A percentile compares a stretch with the other conserved stretches of the same genome.
phyloP scores from a whole-genome alignment of 345 rosid species.

The Chamaenerion angustifolium region DNA sequence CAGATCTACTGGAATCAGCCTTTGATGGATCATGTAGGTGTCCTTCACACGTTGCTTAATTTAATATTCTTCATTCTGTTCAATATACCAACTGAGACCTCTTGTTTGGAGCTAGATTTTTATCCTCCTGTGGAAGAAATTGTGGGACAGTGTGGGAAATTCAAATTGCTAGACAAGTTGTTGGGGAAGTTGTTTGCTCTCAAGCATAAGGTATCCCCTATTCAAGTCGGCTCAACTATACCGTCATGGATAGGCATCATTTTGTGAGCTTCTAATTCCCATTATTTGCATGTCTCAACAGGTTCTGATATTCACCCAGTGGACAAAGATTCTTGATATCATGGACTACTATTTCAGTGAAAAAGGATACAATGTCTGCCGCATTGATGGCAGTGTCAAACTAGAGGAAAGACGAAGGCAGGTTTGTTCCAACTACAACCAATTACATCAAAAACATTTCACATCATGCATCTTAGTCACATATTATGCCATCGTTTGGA shows the following conservation, averaged over 20 bases:
- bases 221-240: slow-evolving; percentile 6
- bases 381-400: slow-evolving; percentile 78
- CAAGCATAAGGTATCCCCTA: slow-evolving; percentile 56
- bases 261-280: neutral
- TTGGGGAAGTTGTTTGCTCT: slow-evolving; percentile 45
- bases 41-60: slow-evolving; percentile 1
- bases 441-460: neutral
- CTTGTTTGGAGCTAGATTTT: slow-evolving; percentile 24
- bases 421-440: slow-evolving; percentile 24
- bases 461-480: neutral
- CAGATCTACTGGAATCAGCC: slow-evolving; percentile 69
- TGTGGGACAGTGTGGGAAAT: slow-evolving; percentile 86
- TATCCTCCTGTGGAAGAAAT: slow-evolving; percentile 81
- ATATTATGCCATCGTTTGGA: neutral
- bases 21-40: slow-evolving; percentile 57
- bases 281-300: slow-evolving; percentile 16
- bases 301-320: slow-evolving; percentile 82
- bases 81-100: slow-evolving; percentile 3
- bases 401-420: slow-evolving; percentile 74
- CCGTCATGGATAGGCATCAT: slow-evolving; percentile 9
- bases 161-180: slow-evolving; percentile 63
- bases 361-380: slow-evolving; percentile 74
- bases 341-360: slow-evolving; percentile 94
- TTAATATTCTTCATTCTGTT: slow-evolving; percentile 1
- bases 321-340: slow-evolving; percentile 80